phyloP scores from a whole-genome alignment of 345 rosid genomes.

The Populus alba region DNA sequence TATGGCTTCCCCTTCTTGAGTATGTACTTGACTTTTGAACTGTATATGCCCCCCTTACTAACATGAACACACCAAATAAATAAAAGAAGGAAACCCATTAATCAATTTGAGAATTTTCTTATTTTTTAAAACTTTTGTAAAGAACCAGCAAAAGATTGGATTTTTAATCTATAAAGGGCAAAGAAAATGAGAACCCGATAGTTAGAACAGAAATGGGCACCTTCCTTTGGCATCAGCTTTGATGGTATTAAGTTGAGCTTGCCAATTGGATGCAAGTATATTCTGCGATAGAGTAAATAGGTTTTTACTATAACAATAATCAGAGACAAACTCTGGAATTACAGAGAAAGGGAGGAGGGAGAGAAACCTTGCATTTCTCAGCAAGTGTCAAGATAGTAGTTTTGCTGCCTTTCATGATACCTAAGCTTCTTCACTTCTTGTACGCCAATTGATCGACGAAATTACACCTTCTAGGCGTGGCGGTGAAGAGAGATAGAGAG shows the following conservation, averaged over 20 bases:
- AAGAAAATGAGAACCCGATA: not conserved
- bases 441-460: constrained; percentile 54
- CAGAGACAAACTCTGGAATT: not conserved
- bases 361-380: constrained; percentile 69
- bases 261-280: constrained; percentile 80
- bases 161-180: not conserved
- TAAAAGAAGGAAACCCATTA: not conserved
- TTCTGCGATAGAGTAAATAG: constrained; percentile 39
- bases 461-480: constrained; percentile 22
- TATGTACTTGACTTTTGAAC: constrained; percentile 79
- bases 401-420: constrained; percentile 49
- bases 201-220: constrained; percentile 26
- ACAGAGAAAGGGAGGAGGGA: not conserved
- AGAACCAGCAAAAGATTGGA: not conserved
- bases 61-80: constrained; percentile 9
- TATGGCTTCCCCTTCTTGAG: constrained; percentile 69
- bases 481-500: not conserved
- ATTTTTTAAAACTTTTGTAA: not conserved
- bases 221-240: constrained; percentile 84
- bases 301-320: not conserved
- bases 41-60: constrained; percentile 60
- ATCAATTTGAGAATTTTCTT: not conserved
- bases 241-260: constrained; percentile 66
- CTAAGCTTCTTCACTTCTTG: not conserved
- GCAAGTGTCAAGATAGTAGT: constrained; percentile 47